A percentile compares a stretch with the other conserved stretches of the same genome.
phyloP scores from a whole-genome alignment of 768 basidiomycete genomes.

The Cystofilobasidium bisporidii region DNA sequence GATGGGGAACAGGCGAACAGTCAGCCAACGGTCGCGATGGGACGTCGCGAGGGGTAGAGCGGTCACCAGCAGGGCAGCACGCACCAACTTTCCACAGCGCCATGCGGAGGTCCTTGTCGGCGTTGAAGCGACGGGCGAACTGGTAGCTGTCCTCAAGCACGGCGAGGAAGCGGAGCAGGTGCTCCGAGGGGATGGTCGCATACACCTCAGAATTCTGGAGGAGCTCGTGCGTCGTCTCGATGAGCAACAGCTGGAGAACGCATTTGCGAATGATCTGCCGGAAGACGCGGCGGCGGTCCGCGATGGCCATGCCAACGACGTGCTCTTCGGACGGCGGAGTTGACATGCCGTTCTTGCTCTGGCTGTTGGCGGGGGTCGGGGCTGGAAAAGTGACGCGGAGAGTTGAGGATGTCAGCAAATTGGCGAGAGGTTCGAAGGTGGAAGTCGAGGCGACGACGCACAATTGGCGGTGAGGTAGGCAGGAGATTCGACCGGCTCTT shows the following conservation, averaged over 20 bases:
- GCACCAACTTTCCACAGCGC: constrained; percentile 98
- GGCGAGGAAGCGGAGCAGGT: constrained; percentile 84
- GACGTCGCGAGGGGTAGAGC: too few relatives aligned
- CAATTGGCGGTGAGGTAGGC: constrained; percentile 9
- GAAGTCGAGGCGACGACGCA: neutral
- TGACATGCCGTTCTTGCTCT: neutral
- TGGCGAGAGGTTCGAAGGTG: neutral
- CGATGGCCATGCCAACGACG: constrained; percentile 31
- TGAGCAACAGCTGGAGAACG: constrained; percentile 86
- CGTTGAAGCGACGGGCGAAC: constrained; percentile 94
- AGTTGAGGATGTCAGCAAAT: too few relatives aligned
- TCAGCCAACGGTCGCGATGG: too few relatives aligned
- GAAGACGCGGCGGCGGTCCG: constrained; percentile 75
- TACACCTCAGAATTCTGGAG: constrained; percentile 88
- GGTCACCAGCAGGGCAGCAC: constrained; percentile 42
- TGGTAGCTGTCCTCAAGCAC: constrained; percentile 95
- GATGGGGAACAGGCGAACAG: neutral
- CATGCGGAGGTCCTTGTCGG: constrained; percentile 91
- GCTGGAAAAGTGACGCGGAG: neutral
- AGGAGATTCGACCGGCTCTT: constrained; percentile 37
- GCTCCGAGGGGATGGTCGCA: constrained; percentile 83
- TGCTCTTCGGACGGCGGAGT: constrained; percentile 31
- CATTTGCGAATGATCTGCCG: constrained; percentile 99
- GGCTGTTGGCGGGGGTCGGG: neutral
- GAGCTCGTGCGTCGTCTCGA: constrained; percentile 93